Conservation (phyloP, 73 alveolate species). For the Paramecium octaurelia region DNA sequence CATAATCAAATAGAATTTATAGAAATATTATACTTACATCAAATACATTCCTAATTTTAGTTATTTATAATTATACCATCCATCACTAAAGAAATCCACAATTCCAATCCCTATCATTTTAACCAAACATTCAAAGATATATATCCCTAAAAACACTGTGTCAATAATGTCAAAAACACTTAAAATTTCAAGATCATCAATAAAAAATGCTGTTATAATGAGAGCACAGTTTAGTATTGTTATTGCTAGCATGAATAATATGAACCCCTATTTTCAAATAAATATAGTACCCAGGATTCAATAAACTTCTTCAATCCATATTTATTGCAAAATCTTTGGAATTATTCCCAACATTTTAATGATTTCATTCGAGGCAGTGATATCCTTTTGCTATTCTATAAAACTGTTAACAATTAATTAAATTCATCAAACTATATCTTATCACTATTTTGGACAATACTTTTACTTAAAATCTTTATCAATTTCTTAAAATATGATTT, state of each 20-base stretch:
- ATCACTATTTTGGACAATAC: not conserved
- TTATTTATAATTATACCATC: not conserved
- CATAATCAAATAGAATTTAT: conserved; percentile 44
- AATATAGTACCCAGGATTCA: not conserved
- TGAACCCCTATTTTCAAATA: not conserved
- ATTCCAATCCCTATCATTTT: conserved; percentile 14
- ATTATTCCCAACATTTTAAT: not conserved
- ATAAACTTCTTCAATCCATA: not conserved
- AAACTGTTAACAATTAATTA: not conserved
- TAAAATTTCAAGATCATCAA: not conserved
- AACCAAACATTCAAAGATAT: not conserved
- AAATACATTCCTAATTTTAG: conserved; percentile 38
- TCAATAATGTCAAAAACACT: not conserved
- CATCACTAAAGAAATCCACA: not conserved
- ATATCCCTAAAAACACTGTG: not conserved
- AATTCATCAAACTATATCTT: conserved; percentile 39
- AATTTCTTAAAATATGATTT: not conserved
- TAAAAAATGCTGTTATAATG: conserved; percentile 25
- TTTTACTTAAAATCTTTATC: conserved; percentile 39
- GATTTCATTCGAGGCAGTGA: not conserved
- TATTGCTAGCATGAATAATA: not conserved
- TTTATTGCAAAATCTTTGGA: not conserved
- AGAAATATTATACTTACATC: conserved; percentile 15
- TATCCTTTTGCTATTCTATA: not conserved
- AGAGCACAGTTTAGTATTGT: not conserved